Conservation (phyloP, 176 grass and related monocot genomes). For the Poa annua region DNA sequence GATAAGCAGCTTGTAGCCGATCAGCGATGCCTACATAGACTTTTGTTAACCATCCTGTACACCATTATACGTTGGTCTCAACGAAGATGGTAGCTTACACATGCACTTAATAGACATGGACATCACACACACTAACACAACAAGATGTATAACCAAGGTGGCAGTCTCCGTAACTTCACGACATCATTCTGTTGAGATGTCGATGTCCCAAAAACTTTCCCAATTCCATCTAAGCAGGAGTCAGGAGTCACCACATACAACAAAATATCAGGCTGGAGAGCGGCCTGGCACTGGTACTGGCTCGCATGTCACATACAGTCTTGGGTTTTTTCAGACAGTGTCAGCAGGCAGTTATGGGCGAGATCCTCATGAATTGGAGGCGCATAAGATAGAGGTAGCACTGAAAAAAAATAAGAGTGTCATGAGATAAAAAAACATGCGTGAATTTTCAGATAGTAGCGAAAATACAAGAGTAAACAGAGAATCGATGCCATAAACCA, state of each 20-base stretch:
- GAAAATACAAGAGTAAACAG: slow-evolving; percentile 14
- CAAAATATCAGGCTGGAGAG: neutral
- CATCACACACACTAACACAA: neutral
- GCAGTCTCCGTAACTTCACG: neutral
- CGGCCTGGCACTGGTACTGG: neutral
- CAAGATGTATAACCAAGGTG: neutral
- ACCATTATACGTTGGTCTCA: neutral
- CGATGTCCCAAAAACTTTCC: neutral
- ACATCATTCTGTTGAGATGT: neutral
- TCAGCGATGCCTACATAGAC: neutral
- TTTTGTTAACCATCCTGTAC: neutral
- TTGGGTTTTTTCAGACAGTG: neutral
- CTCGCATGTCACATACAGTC: neutral
- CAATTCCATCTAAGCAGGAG: neutral
- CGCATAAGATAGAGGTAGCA: slow-evolving; percentile 25
- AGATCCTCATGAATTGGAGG: neutral
- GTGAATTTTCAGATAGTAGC: neutral
- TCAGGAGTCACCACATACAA: neutral
- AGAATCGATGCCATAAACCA: neutral
- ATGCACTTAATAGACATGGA: neutral
- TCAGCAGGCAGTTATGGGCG: neutral
- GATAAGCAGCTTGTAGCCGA: neutral
- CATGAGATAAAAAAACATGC: slow-evolving; percentile 12
- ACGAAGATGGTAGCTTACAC: neutral
- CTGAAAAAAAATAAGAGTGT: slow-evolving; percentile 12